Evolutionary conservation across 805 yeast species (phyloP), one percentile per base, ranked within the genome.

Genomic region (Wickerhamiella spandovensis): DNA sequence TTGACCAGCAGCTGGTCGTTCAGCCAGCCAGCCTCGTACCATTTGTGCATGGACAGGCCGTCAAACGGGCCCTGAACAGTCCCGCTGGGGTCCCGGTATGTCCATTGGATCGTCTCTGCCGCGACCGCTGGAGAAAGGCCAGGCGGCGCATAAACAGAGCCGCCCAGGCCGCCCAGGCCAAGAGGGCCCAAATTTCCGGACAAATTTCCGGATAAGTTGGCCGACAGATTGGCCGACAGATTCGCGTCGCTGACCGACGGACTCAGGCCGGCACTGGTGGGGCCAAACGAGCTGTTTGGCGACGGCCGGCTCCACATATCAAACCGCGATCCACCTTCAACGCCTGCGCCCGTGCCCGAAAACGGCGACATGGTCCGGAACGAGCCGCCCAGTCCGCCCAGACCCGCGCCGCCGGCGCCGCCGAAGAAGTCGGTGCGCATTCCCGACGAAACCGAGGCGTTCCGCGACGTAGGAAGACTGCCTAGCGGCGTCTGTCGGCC

Each of bases 21-120:
- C 8, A 74, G 60, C 51, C 74, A 77, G 20, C 30, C 42, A 12
- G 22, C 43, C 17, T n/a, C 15, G 20, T 51, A 25, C 95, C 95
- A 86, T 48, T 70, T 77, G 55, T 84, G 89, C 95, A 86, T 86
- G 65, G 74, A 66, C 23, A 66, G 63, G 2, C 89, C 87, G 45
- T 71, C 70, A 65, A 86, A 86, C 2, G 95, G 95, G 21, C 95
- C 95, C 62, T 85, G 95, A 54, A 78, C 79, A 47, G 66, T 72
- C 4, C 84, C 85, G 41, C 72, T 64, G 0, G 85, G 79, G 63
- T 86, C 95, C 49, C 81, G 67, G 63, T 86, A 86, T 51, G 67
- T 67, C 95, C 95, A 86, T 46, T 72, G 67, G 7, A 43, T n/a
- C 12, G 32, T 15, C 20, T 43, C 45, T 2, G 15, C 12, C 6